Base-by-base conservation (phyloP, 495 filamentous ascomycete genomes). In the Neurospora discreta region DNA sequence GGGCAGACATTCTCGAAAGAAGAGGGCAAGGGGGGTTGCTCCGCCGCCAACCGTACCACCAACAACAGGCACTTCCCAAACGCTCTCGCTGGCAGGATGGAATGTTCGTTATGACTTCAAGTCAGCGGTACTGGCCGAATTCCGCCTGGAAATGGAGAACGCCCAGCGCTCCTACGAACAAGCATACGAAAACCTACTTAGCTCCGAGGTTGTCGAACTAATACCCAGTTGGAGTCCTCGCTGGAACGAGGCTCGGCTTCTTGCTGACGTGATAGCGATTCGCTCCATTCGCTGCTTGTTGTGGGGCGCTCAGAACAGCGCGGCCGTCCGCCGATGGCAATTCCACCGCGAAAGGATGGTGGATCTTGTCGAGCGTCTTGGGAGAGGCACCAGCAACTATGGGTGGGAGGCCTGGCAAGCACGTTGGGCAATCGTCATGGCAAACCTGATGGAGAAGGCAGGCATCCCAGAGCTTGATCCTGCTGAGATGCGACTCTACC, bases 61-160 rank as follows among this genome's bases (percentile, higher is more conserved):
- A 18, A 92, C 91, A 1, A 90, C 86, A 15, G 92, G 92, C 13
- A 94, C 93, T 4, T 95, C 92, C 18, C 90, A 93, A 76, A 92
- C 90, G 0, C 80, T 97, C 23, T 92, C 93, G n/a, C 85, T 89
- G 13, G 90, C 92, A 70, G 93, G 91, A 5, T 98, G 94, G 94
- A 93, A 90, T 78, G 89, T 93, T 26, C 90, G 94, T 3, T 97
- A 97, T 78, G 94, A 98, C 76, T 93, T 95, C 82, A 98, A 98
- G 77, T 86, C 93, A 38, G 94, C 92, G 9, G 84, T 96, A 1
- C 92, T 97, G 77, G 93, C 94, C 40, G 93, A 97, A 77, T 97
- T 93, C 73, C 88, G 94, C 15, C 90, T 93, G 77, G 94, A 98
- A 76, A 92, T 94, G 87, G 94, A 97, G 75, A 89, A 87, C 39